These are phyloP conservation scores for Fusarium dimerum DNA, from an alignment of 2,329 filamentous ascomycete species.

Conservation along the genomic window DNA sequence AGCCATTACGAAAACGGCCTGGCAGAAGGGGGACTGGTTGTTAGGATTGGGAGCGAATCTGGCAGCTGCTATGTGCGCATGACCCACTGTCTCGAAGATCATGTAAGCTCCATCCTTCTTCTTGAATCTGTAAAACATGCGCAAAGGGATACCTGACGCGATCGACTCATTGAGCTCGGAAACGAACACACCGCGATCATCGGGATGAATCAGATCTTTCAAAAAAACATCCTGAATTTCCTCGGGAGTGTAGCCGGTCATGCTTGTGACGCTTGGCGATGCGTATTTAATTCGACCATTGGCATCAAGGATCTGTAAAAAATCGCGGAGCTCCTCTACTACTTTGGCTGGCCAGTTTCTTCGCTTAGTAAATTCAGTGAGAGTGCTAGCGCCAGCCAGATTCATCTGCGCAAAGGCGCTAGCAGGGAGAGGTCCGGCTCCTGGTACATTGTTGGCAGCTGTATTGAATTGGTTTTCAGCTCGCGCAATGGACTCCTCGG, in stretches of 20 bases:
- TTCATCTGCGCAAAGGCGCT: conserved; percentile 37
- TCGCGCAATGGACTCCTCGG: conserved; percentile 33
- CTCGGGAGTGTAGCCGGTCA: conserved; percentile 74
- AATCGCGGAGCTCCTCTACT: conserved; percentile 85
- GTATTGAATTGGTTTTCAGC: conserved; percentile 38
- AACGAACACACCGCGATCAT: conserved; percentile 81
- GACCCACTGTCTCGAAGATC: conserved; percentile 90
- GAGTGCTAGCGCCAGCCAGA: conserved; percentile 41
- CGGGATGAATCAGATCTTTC: conserved; percentile 80
- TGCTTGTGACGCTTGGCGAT: conserved; percentile 72
- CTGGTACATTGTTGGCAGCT: conserved; percentile 40
- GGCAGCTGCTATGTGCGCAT: conserved; percentile 80
- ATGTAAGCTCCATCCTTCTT: conserved; percentile 70
- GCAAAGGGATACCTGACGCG: conserved; percentile 73
- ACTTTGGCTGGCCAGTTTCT: conserved; percentile 85
- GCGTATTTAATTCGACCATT: conserved; percentile 82
- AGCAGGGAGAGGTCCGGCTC: conserved; percentile 44
- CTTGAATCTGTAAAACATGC: conserved; percentile 85
- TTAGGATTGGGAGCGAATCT: conserved; percentile 62
- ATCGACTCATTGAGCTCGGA: conserved; percentile 90
- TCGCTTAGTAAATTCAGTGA: conserved; percentile 62
- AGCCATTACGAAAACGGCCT: conserved; percentile 92
- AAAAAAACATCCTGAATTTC: conserved; percentile 77
- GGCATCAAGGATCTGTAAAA: conserved; percentile 83
- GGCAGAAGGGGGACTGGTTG: conserved; percentile 71